A percentile compares a stretch with the other conserved stretches of the same genome.
These are phyloP conservation scores for Dothideomycetes sp. DNA, from an alignment of 2,329 filamentous ascomycete genomes.

Conservation along the genomic window DNA sequence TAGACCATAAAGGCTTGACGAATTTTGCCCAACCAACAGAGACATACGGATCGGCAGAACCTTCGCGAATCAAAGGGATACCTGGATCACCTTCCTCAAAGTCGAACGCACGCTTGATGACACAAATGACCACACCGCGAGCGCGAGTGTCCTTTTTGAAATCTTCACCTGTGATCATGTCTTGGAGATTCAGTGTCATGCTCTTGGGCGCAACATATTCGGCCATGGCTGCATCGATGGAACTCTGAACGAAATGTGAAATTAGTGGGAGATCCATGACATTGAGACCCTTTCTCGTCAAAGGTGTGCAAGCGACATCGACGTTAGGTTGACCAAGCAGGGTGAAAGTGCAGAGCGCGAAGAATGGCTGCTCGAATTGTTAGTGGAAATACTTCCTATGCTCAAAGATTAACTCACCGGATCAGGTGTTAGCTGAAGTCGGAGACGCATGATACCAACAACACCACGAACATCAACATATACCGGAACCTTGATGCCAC, in stretches of 20 bases:
- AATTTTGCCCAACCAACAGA: slow-evolving; percentile 71
- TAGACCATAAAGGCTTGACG: slow-evolving; percentile 58
- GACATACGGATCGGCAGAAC: slow-evolving; percentile 61
- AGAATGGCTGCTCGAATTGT: slow-evolving; percentile 56
- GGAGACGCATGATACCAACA: slow-evolving; percentile 59
- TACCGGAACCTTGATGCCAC: slow-evolving; percentile 49
- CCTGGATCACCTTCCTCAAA: slow-evolving; percentile 64
- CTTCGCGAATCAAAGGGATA: slow-evolving; percentile 49
- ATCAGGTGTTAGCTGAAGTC: slow-evolving; percentile 65
- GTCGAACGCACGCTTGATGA: slow-evolving; percentile 56
- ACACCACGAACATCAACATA: slow-evolving; percentile 69
- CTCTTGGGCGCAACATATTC: slow-evolving; percentile 71
- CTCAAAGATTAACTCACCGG: slow-evolving; percentile 32
- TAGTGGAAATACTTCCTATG: too few relatives aligned
- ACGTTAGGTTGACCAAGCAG: slow-evolving; percentile 69
- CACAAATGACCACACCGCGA: slow-evolving; percentile 56
- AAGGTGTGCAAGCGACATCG: slow-evolving; percentile 58
- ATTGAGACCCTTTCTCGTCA: slow-evolving; percentile 60
- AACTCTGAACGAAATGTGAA: slow-evolving; percentile 64
- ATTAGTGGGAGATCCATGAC: slow-evolving; percentile 69
- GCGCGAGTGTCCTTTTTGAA: slow-evolving; percentile 66
- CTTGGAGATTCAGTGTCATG: slow-evolving; percentile 62
- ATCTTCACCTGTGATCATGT: slow-evolving; percentile 68
- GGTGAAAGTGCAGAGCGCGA: slow-evolving; percentile 63
- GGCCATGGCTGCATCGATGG: slow-evolving; percentile 63